A percentile compares a stretch with the other conserved stretches of the same genome.
Evolutionary conservation across 176 grass and related monocot species (phyloP).

Genomic region (Canna indica): DNA sequence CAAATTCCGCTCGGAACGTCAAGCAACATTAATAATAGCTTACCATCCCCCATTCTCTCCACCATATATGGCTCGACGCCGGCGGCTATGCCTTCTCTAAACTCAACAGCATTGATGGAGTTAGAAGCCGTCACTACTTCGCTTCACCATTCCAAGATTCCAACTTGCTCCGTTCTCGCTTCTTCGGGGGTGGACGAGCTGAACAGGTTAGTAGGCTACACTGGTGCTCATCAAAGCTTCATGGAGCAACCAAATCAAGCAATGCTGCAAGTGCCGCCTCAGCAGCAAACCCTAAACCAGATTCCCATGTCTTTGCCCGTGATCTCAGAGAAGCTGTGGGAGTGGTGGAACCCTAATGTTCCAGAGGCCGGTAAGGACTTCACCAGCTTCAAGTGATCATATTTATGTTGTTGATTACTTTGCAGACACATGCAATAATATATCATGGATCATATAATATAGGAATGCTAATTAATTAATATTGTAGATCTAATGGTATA

Average conservation of each 20-base stretch:
- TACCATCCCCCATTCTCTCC: background rate
- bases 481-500: no score
- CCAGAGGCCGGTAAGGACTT: slow-evolving; percentile 52
- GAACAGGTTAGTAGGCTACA: slow-evolving; percentile 49
- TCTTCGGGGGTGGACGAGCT: slow-evolving; percentile 48
- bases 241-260: slow-evolving; percentile 28
- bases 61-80: slow-evolving; percentile 33
- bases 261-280: slow-evolving; percentile 15
- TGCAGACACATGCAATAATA: background rate
- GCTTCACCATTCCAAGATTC: slow-evolving; percentile 40
- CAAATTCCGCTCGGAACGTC: background rate
- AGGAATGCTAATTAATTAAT: background rate
- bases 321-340: slow-evolving; percentile 82
- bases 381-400: slow-evolving; percentile 66
- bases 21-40: background rate
- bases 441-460: background rate
- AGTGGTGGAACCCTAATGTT: slow-evolving; percentile 70
- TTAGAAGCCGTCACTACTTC: slow-evolving; percentile 45
- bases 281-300: slow-evolving; percentile 9
- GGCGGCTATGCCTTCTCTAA: slow-evolving; percentile 28
- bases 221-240: no score
- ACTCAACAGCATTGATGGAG: slow-evolving; percentile 72
- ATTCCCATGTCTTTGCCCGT: slow-evolving; percentile 41
- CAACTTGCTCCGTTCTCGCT: slow-evolving; percentile 40
- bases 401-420: background rate